Evolutionary conservation across 1,284 basidiomycete species (phyloP).

Genomic region (Violaceomyces palustris): DNA sequence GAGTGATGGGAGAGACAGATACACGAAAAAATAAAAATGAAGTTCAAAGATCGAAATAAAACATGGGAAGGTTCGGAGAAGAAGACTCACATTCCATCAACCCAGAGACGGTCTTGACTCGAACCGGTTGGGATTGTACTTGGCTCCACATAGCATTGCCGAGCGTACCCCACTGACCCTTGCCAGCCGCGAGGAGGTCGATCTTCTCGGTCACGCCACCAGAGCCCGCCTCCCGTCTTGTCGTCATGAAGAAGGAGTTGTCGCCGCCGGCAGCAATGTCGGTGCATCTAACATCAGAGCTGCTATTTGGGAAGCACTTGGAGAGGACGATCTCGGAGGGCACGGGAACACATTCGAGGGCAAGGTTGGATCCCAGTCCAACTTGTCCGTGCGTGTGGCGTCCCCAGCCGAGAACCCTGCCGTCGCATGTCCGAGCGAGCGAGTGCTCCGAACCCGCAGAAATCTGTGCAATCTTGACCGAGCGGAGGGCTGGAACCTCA

Average conservation of each 20-base stretch:
- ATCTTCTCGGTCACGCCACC: slow-evolving; percentile 15
- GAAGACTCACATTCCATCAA: slow-evolving; percentile 64
- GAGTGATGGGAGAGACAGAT: too few relatives aligned
- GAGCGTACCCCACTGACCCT: slow-evolving; percentile 79
- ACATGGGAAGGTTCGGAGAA: too few relatives aligned
- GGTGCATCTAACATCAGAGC: slow-evolving; percentile 24
- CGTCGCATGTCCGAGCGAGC: slow-evolving; percentile 62
- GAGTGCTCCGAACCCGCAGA: slow-evolving; percentile 69
- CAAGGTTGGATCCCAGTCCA: slow-evolving; percentile 68
- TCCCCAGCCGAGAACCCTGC: slow-evolving; percentile 64
- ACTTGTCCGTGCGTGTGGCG: slow-evolving; percentile 62
- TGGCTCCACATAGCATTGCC: slow-evolving; percentile 76
- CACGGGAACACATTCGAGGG: slow-evolving; percentile 68
- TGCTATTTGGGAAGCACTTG: slow-evolving; percentile 60
- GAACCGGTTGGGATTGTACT: slow-evolving; percentile 66
- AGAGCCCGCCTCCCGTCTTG: slow-evolving; percentile 5
- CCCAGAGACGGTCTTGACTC: slow-evolving; percentile 76
- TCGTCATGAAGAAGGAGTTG: slow-evolving; percentile 45
- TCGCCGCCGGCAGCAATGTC: slow-evolving; percentile 41
- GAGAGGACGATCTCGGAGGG: slow-evolving; percentile 80
- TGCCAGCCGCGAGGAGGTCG: slow-evolving; percentile 74
- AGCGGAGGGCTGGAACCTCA: slow-evolving; percentile 72
- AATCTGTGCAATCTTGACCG: slow-evolving; percentile 65
- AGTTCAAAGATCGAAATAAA: too few relatives aligned
- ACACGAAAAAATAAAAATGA: not conserved